Conservation (phyloP, 306 rosid genomes). For the Medicago ruthenica region DNA sequence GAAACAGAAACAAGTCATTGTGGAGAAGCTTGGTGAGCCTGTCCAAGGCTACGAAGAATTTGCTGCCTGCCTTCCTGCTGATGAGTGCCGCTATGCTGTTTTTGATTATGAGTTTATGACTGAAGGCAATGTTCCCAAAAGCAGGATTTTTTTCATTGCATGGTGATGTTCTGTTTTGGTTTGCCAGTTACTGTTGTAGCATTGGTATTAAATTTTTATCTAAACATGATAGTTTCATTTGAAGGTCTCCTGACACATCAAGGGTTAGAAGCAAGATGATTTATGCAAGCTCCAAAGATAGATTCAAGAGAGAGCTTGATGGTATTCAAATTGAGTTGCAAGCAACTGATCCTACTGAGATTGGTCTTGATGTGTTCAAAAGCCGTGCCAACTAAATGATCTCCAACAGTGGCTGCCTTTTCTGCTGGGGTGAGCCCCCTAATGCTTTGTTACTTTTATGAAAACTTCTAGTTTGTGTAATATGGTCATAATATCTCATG, state of each 20-base stretch:
- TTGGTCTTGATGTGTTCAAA: constrained; percentile 66
- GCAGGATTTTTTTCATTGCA: constrained; percentile 47
- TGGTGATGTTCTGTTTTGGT: constrained; percentile 37
- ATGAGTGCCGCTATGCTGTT: constrained; percentile 46
- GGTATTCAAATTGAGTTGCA: constrained; percentile 76
- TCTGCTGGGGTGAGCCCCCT: constrained; percentile 45
- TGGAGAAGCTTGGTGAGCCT: constrained; percentile 47
- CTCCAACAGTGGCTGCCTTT: constrained; percentile 19
- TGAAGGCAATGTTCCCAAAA: constrained; percentile 45
- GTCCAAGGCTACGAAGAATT: constrained; percentile 41
- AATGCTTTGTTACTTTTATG: constrained; percentile 41
- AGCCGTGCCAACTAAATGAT: constrained; percentile 59
- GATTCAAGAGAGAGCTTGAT: constrained; percentile 81
- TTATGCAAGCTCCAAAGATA: constrained; percentile 75
- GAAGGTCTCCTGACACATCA: constrained; percentile 44
- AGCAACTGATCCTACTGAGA: constrained; percentile 77
- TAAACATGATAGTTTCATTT: constrained; percentile 4
- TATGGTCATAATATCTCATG: constrained; percentile 48
- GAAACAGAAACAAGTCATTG: constrained; percentile 39
- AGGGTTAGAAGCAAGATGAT: constrained; percentile 48
- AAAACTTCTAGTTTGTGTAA: constrained; percentile 52
- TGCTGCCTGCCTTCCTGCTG: constrained; percentile 33
- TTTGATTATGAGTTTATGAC: constrained; percentile 42
- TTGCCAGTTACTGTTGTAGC: background rate
- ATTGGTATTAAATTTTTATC: background rate